Evolutionary conservation across 2,329 filamentous ascomycete genomes (phyloP), one percentile per base, ranked within the genome.

Genomic region (Nigrograna mackinnonii): DNA sequence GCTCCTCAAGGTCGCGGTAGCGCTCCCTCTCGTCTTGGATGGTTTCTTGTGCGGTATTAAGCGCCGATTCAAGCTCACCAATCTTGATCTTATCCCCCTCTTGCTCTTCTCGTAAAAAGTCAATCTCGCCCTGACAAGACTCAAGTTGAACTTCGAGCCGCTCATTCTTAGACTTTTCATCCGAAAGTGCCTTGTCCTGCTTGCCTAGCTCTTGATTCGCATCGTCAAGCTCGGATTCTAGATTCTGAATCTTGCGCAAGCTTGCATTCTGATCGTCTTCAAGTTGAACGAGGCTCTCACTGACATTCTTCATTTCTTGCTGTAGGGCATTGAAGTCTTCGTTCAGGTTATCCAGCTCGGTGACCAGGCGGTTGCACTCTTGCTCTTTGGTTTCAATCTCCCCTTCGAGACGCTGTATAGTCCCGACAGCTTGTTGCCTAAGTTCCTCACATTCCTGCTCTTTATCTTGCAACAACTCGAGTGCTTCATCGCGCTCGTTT

Each of bases 81-180:
- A 99, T 97, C 70, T 91, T 91, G 65, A 99, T 95, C 78, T 99
- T 99, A 75, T 99, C 94, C 14, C 82, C 83, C 69, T 99, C 94
- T 68, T 99, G 94, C 73, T 99, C 94, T 64, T 99, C 94, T 2
- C 94, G 85, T 37, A 99, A 70, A 78, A 99, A 99, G 1, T 89
- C 85, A 69, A 97, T 95, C 68, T 99, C 94, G 45, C 86, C 86
- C 58, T 96, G 92, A 43, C 87, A 86, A 4, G 89, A 95, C 69
- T 99, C 94, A 52, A 92, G 86, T 62, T 97, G 91, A 22, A 99
- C 89, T 4, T 87, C 86, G 3, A 97, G 78, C 39, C 91, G 83
- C 58, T 95, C 87, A 35, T 87, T 86, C 76, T 97, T 97, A 55
- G 87, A 84, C 61, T 92, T 92, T 5, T 89, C 78, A 62, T 97